Conservation (phyloP, 495 filamentous ascomycete species). For the Hypoxylon intermedium region DNA sequence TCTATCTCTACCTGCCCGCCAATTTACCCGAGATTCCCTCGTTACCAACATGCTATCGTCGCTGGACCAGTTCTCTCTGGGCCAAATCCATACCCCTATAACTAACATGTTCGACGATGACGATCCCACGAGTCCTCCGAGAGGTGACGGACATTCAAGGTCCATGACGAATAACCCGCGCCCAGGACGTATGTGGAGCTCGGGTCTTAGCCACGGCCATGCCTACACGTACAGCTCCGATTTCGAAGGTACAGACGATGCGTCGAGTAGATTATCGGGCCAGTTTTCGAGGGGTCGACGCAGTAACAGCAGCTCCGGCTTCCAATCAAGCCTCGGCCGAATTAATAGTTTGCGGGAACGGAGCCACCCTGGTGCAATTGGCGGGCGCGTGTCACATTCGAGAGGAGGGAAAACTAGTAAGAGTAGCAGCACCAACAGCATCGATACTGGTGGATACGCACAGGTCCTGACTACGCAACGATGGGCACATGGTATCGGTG, state of each 20-base stretch:
- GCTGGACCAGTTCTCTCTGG: conserved; percentile 76
- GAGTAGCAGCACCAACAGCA: conserved; percentile 71
- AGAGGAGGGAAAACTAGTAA: conserved; percentile 72
- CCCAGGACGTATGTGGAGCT: conserved; percentile 35
- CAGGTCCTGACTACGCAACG: conserved; percentile 62
- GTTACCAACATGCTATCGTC: conserved; percentile 93
- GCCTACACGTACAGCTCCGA: conserved; percentile 79
- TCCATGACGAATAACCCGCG: conserved; percentile 33
- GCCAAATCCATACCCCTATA: conserved; percentile 51
- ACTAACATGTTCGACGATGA: conserved; percentile 49
- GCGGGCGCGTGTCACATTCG: conserved; percentile 49
- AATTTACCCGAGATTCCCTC: conserved; percentile 82
- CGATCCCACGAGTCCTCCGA: conserved; percentile 42
- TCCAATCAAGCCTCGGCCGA: conserved; percentile 65
- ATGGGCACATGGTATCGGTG: conserved; percentile 62
- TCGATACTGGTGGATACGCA: conserved; percentile 68
- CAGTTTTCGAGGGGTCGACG: conserved; percentile 67
- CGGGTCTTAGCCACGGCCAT: conserved; percentile 64
- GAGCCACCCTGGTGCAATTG: conserved; percentile 45
- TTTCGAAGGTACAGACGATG: conserved; percentile 67
- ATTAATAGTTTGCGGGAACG: conserved; percentile 68
- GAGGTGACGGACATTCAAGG: conserved; percentile 34
- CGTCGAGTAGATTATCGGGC: conserved; percentile 64
- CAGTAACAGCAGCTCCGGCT: conserved; percentile 82
- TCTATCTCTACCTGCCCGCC: conserved; percentile 75